phyloP scores from a whole-genome alignment of 1,284 basidiomycete species.

The Ceratobasidium sp. region DNA sequence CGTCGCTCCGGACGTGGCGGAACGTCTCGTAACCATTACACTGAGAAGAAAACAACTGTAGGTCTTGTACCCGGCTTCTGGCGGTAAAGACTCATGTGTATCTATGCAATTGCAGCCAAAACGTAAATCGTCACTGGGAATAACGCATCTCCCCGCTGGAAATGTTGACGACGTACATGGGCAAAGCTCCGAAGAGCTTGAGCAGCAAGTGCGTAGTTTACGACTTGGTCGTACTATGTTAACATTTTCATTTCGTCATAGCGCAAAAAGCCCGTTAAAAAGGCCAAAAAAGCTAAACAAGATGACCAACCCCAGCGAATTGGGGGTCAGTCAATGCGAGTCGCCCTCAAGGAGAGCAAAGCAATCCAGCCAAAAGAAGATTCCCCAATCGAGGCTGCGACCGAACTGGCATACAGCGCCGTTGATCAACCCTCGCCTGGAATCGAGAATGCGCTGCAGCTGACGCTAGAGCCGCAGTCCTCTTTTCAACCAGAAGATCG shows the following conservation, averaged over 20 bases:
- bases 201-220: neutral
- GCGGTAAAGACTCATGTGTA: neutral
- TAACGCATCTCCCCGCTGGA: too few species aligned
- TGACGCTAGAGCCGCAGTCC: neutral
- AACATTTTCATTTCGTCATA: too few species aligned
- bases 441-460: neutral
- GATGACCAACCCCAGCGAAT: neutral
- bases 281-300: neutral
- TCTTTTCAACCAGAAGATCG: neutral
- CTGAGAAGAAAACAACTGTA: constrained; percentile 7
- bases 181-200: neutral
- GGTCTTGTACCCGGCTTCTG: too few species aligned
- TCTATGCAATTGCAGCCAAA: neutral
- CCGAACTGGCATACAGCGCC: neutral
- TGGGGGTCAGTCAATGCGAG: neutral
- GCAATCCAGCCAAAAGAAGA: neutral
- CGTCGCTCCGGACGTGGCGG: neutral
- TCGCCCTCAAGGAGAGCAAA: neutral
- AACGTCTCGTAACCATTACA: neutral
- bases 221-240: neutral
- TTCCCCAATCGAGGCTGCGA: neutral
- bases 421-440: neutral
- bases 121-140: too few species aligned
- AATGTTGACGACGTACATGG: neutral
- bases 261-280: neutral